These are phyloP conservation scores for Debaryomyces coudertii DNA, from an alignment of 1,139 yeast species.

Conservation along the genomic window DNA sequence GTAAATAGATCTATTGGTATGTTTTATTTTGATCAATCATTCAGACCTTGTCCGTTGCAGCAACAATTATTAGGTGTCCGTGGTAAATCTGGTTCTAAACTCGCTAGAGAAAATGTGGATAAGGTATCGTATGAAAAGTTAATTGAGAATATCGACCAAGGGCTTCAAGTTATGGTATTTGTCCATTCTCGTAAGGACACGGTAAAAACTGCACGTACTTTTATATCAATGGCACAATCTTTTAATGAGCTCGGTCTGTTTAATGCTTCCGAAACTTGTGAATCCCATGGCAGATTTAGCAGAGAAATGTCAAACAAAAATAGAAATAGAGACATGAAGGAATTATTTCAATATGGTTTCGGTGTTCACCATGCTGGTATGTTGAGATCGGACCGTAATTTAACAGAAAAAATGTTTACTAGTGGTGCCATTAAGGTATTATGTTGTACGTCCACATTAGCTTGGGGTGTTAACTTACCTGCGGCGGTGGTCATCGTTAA, in stretches of 20 bases:
- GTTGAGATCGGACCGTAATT: slow-evolving; percentile 86
- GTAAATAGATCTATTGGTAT: slow-evolving; percentile 88
- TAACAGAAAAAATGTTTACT: slow-evolving; percentile 85
- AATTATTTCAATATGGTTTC: slow-evolving; percentile 79
- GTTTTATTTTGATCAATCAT: slow-evolving; percentile 91
- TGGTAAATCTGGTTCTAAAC: slow-evolving; percentile 73
- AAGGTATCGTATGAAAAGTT: slow-evolving; percentile 77
- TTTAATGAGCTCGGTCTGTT: slow-evolving; percentile 60
- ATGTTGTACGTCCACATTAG: slow-evolving; percentile 96
- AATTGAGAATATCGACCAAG: slow-evolving; percentile 63
- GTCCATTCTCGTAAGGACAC: slow-evolving; percentile 97
- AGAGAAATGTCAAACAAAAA: slow-evolving; percentile 71
- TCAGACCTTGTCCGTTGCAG: slow-evolving; percentile 91
- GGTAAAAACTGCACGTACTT: slow-evolving; percentile 74
- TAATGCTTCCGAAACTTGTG: slow-evolving; percentile 57
- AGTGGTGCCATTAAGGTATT: slow-evolving; percentile 86
- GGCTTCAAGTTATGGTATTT: slow-evolving; percentile 93
- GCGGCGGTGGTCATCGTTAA: slow-evolving; percentile 97
- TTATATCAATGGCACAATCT: slow-evolving; percentile 68
- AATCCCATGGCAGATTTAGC: slow-evolving; percentile 48
- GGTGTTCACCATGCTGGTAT: slow-evolving; percentile 98
- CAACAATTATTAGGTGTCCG: slow-evolving; percentile 87
- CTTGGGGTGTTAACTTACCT: slow-evolving; percentile 99
- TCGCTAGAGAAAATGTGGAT: slow-evolving; percentile 78
- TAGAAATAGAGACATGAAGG: slow-evolving; percentile 78